Evolutionary conservation across 768 basidiomycete species (phyloP).

Genomic region (Dacryopinax spathularia): DNA sequence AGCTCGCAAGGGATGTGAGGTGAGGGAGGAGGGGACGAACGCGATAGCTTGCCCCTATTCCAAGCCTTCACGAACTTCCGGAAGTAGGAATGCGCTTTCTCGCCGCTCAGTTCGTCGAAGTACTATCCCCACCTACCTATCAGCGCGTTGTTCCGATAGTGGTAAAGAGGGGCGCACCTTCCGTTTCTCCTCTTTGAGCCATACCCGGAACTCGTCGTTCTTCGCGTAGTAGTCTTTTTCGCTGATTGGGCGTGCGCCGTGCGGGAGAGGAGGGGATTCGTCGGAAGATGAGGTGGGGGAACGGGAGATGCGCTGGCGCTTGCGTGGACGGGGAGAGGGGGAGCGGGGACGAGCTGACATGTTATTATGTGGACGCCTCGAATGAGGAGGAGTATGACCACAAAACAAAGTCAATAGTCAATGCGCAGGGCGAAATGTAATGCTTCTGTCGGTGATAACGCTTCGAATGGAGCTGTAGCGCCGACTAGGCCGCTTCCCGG

Average conservation of each 20-base stretch:
- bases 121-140: slow-evolving; percentile 36
- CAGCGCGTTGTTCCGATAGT: slow-evolving; percentile 2
- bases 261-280: neutral
- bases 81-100: slow-evolving; percentile 78
- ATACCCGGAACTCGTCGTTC: slow-evolving; percentile 70
- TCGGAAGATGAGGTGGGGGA: neutral
- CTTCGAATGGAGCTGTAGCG: too few species aligned
- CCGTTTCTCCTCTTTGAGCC: slow-evolving; percentile 63
- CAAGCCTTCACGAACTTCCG: slow-evolving; percentile 85
- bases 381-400: neutral
- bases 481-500: too few species aligned
- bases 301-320: slow-evolving; percentile 3
- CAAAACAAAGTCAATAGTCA: too few species aligned
- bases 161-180: slow-evolving; percentile 30
- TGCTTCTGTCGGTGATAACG: neutral
- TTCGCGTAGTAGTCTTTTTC: slow-evolving; percentile 84
- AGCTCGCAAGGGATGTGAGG: neutral
- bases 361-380: neutral
- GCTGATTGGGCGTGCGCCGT: slow-evolving; percentile 38
- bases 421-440: too few species aligned
- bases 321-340: neutral
- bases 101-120: slow-evolving; percentile 72
- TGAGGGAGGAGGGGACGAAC: slow-evolving; percentile 27
- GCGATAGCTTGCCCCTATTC: slow-evolving; percentile 63
- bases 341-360: neutral